These are phyloP conservation scores for Fusarium verrucosum DNA, from an alignment of 2,329 filamentous ascomycete species.

Conservation along the genomic window DNA sequence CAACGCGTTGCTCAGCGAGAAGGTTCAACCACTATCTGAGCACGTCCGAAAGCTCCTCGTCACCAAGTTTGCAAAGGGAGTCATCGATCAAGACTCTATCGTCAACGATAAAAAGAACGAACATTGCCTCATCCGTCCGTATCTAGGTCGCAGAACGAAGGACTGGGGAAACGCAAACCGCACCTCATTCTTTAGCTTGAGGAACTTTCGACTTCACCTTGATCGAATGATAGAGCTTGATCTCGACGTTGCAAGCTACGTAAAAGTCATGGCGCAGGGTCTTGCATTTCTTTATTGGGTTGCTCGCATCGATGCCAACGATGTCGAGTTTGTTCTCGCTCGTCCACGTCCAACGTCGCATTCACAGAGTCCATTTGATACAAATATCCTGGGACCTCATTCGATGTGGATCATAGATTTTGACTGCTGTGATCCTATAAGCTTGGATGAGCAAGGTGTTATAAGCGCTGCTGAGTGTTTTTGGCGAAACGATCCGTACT, in stretches of 20 bases:
- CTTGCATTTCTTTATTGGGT: slow-evolving; percentile 62
- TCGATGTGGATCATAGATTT: slow-evolving; percentile 60
- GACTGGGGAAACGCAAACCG: neutral
- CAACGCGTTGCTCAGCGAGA: slow-evolving; percentile 45
- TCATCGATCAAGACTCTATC: neutral
- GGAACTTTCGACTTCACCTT: slow-evolving; percentile 60
- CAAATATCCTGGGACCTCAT: slow-evolving; percentile 45
- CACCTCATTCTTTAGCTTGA: slow-evolving; percentile 50
- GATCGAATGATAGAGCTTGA: slow-evolving; percentile 59
- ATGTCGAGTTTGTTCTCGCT: slow-evolving; percentile 65
- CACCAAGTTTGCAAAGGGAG: slow-evolving; percentile 26
- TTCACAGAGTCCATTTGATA: neutral
- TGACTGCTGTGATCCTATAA: slow-evolving; percentile 50
- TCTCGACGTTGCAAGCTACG: slow-evolving; percentile 50
- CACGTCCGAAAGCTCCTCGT: slow-evolving; percentile 30
- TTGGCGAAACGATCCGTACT: slow-evolving; percentile 62
- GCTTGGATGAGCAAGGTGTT: slow-evolving; percentile 53
- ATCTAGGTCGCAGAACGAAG: slow-evolving; percentile 54
- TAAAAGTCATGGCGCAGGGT: slow-evolving; percentile 57
- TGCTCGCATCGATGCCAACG: slow-evolving; percentile 58
- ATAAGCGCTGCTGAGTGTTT: slow-evolving; percentile 55
- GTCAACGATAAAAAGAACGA: slow-evolving; percentile 46
- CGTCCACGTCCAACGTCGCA: neutral
- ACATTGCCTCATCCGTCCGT: slow-evolving; percentile 61
- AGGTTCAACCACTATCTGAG: slow-evolving; percentile 38